Conservation (phyloP, 164 flowering plant genomes). For the Tetracentron sinense region DNA sequence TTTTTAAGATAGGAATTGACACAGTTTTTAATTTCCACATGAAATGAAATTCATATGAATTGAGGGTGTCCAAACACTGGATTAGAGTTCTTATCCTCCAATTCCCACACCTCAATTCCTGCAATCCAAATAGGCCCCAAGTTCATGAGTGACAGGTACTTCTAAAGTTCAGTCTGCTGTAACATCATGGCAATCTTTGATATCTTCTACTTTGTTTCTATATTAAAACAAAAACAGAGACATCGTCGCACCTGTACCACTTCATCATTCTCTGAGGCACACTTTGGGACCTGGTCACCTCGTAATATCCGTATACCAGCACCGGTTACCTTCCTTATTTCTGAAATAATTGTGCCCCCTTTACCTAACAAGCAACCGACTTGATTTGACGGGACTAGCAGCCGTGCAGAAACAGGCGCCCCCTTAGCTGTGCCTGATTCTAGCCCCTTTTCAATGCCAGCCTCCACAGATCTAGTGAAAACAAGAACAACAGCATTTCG, state of each 20-base stretch:
- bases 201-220: background rate
- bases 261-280: slow-evolving; percentile 60
- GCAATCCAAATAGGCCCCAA: too few relatives aligned
- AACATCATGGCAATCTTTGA: too few relatives aligned
- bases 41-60: too few relatives aligned
- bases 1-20: too few relatives aligned
- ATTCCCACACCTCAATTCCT: too few relatives aligned
- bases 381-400: slow-evolving; percentile 57
- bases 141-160: too few relatives aligned
- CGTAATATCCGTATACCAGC: slow-evolving; percentile 47
- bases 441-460: too few relatives aligned
- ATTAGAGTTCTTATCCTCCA: too few relatives aligned
- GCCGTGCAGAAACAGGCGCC: slow-evolving; percentile 44
- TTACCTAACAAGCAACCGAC: slow-evolving; percentile 85
- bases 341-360: slow-evolving; percentile 72
- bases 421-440: slow-evolving; percentile 44
- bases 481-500: slow-evolving; percentile 71
- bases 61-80: too few relatives aligned
- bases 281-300: slow-evolving; percentile 57
- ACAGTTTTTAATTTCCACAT: too few relatives aligned
- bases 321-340: slow-evolving; percentile 74
- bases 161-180: too few relatives aligned
- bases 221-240: background rate
- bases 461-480: slow-evolving; percentile 54
- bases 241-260: slow-evolving; percentile 66